A percentile compares a stretch with the other conserved stretches of the same genome.
Evolutionary conservation across 2,329 filamentous ascomycete species (phyloP).

Genomic region (Colletotrichum somersetense): DNA sequence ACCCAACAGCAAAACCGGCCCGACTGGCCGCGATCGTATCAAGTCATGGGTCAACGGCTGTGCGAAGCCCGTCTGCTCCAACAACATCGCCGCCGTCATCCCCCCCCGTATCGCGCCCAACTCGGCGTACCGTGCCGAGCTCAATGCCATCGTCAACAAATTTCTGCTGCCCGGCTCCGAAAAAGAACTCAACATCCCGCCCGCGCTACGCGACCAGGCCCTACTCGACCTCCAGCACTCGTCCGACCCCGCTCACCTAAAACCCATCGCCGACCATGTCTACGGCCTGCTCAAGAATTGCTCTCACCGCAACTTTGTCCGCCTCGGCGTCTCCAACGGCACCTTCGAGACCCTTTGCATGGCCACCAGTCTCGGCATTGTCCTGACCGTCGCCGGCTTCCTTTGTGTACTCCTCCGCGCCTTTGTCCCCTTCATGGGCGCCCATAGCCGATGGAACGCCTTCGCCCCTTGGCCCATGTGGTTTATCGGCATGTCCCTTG

Average conservation of each 20-base stretch:
- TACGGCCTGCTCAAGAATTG: conserved; percentile 61
- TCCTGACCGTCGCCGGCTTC: conserved; percentile 55
- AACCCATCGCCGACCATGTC: conserved; percentile 60
- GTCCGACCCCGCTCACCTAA: conserved; percentile 55
- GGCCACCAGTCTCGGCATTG: conserved; percentile 58
- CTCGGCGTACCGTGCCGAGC: conserved; percentile 47
- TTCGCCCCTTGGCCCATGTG: conserved; percentile 61
- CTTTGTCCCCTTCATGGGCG: conserved; percentile 53
- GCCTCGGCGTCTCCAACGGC: conserved; percentile 66
- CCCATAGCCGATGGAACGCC: conserved; percentile 56
- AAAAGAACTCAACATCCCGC: conserved; percentile 63
- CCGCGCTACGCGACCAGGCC: conserved; percentile 54
- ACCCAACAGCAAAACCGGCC: conserved; percentile 37
- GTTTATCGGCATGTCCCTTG: conserved; percentile 58
- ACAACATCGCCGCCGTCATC: conserved; percentile 27
- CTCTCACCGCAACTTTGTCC: conserved; percentile 64
- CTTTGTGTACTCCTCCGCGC: conserved; percentile 56
- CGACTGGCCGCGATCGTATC: conserved; percentile 43
- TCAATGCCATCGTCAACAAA: conserved; percentile 55
- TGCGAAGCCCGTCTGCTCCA: conserved; percentile 32
- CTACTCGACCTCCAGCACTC: conserved; percentile 53
- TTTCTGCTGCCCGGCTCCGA: conserved; percentile 57
- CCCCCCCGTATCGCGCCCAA: conserved; percentile 38
- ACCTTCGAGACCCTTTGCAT: conserved; percentile 63
- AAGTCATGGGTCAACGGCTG: conserved; percentile 43